Conservation (phyloP, 305 asterid species). For the Ajuga reptans region DNA sequence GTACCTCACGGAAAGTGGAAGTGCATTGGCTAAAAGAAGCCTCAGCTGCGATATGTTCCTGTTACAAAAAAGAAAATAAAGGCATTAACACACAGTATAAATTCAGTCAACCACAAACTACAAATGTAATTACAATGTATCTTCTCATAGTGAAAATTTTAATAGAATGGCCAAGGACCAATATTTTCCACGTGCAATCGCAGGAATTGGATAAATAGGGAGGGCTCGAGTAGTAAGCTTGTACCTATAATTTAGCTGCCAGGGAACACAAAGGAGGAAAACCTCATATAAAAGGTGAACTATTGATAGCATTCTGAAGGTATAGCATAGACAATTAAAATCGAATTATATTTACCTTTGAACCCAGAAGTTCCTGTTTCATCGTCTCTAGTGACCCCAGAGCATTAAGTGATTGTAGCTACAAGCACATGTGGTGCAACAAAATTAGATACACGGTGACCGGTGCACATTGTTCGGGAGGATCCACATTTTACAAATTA, state of each 20-base stretch:
- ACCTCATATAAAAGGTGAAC: not conserved
- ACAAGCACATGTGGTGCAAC: slow-evolving; percentile 30
- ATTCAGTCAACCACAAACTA: slow-evolving; percentile 2
- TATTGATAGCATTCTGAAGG: too few species aligned
- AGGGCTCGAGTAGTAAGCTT: too few species aligned
- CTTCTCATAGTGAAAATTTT: not conserved
- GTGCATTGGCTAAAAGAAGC: slow-evolving; percentile 55
- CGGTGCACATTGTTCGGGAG: not conserved
- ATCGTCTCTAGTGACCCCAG: slow-evolving; percentile 50
- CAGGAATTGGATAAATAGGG: not conserved
- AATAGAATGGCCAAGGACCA: too few species aligned
- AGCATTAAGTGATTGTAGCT: slow-evolving; percentile 76
- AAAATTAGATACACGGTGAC: too few species aligned
- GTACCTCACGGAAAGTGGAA: slow-evolving; percentile 67
- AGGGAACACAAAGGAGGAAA: not conserved
- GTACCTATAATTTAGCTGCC: not conserved
- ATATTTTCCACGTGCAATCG: too few species aligned
- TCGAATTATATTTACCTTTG: slow-evolving; percentile 35
- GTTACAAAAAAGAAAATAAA: slow-evolving; percentile 21
- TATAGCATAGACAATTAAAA: slow-evolving; percentile 3
- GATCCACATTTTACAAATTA: not conserved
- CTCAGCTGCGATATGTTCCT: slow-evolving; percentile 34
- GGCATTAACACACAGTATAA: not conserved
- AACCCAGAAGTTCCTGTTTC: slow-evolving; percentile 40
- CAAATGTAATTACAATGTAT: not conserved